These are phyloP conservation scores for maize (Zea mays) DNA, from an alignment of 176 grass and related monocot genomes.

Conservation along the genomic window DNA sequence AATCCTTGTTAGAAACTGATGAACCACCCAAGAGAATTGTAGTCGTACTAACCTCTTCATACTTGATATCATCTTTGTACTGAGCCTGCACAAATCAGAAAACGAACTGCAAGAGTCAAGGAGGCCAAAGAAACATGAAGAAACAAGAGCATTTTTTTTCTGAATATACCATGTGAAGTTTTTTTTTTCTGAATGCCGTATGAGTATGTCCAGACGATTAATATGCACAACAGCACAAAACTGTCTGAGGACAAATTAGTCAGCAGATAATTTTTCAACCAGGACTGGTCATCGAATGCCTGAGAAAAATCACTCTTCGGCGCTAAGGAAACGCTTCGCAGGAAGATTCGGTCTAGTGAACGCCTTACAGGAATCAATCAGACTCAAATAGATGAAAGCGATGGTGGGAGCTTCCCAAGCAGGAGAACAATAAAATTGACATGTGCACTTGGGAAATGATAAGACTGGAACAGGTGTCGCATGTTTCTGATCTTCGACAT, in stretches of 20 bases:
- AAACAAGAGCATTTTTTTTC: conserved; percentile 1
- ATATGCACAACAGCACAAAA: background rate
- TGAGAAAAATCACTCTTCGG: conserved; percentile 24
- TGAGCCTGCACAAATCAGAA: conserved; percentile 21
- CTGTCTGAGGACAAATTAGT: background rate
- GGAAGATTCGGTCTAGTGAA: background rate
- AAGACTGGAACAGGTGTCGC: background rate
- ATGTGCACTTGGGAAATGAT: background rate
- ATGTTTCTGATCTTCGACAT: conserved; percentile 16
- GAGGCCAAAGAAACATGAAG: background rate
- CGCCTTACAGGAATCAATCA: background rate
- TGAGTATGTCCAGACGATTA: background rate
- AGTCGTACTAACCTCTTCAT: conserved; percentile 29
- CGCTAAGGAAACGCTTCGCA: conserved; percentile 26
- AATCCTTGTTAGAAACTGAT: background rate
- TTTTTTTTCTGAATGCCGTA: background rate
- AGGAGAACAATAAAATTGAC: background rate
- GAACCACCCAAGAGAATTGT: background rate
- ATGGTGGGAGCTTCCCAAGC: conserved; percentile 17
- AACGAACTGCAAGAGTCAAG: background rate
- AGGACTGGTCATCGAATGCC: background rate
- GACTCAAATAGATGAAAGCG: background rate
- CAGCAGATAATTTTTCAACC: background rate
- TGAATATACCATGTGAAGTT: conserved; percentile 43
- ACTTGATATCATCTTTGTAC: conserved; percentile 19